Conservation (phyloP, 225 moss, liverwort and hornwort species). For the Polytrichum commune region DNA sequence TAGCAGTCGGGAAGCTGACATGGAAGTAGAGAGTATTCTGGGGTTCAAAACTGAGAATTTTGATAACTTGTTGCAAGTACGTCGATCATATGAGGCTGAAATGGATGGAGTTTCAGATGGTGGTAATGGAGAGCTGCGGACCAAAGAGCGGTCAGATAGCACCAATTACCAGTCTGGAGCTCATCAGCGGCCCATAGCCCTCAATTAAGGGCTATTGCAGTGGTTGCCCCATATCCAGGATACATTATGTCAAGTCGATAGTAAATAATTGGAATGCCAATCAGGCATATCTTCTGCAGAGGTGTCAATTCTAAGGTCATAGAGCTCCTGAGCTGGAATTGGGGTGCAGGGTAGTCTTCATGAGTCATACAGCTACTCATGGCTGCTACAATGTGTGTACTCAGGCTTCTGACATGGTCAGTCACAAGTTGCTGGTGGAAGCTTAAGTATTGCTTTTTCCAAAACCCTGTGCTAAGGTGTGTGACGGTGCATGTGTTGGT, state of each 20-base stretch:
- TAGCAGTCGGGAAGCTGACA: slow-evolving; percentile 20
- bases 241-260: slow-evolving; percentile 4
- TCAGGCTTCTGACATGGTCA: background rate
- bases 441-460: background rate
- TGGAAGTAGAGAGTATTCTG: slow-evolving; percentile 36
- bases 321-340: background rate
- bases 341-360: background rate
- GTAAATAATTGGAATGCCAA: slow-evolving; percentile 4
- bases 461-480: background rate
- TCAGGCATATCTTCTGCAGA: background rate
- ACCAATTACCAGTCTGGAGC: slow-evolving; percentile 53
- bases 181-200: slow-evolving; percentile 55
- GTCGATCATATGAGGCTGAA: slow-evolving; percentile 50
- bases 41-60: slow-evolving; percentile 43
- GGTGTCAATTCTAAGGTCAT: background rate
- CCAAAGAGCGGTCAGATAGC: slow-evolving; percentile 45
- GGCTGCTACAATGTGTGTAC: background rate
- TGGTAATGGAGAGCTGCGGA: slow-evolving; percentile 40
- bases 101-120: slow-evolving; percentile 59
- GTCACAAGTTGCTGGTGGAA: background rate
- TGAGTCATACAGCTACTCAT: background rate
- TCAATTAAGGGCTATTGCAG: slow-evolving; percentile 35
- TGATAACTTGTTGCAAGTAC: slow-evolving; percentile 47
- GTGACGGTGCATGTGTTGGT: background rate
- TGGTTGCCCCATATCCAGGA: slow-evolving; percentile 2